Evolutionary conservation across 176 grass and related monocot species (phyloP).

Genomic region (Hordeum vulgare): DNA sequence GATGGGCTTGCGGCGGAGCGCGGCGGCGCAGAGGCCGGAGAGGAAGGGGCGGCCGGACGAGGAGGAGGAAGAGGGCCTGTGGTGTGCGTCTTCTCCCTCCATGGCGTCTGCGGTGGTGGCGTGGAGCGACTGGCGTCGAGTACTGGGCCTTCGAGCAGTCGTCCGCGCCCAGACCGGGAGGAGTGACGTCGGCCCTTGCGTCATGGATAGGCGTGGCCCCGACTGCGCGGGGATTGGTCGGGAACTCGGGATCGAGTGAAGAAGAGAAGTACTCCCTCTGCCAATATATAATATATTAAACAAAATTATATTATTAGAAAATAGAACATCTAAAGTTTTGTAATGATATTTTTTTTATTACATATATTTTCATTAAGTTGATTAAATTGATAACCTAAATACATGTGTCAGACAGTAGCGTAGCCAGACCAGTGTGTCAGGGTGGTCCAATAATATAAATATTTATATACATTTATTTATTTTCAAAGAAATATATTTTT

Average conservation of each 20-base stretch:
- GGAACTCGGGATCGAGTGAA: background rate
- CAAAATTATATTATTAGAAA: no score
- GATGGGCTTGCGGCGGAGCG: slow-evolving; percentile 73
- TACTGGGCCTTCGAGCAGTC: slow-evolving; percentile 20
- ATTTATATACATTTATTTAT: no score
- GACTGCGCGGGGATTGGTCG: background rate
- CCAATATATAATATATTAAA: no score
- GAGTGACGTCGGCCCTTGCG: slow-evolving; percentile 39
- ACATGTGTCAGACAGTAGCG: no score
- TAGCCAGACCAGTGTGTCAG: no score
- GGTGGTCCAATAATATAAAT: no score
- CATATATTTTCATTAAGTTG: no score
- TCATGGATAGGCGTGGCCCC: slow-evolving; percentile 22
- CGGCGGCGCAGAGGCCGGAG: slow-evolving; percentile 55
- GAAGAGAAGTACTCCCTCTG: background rate
- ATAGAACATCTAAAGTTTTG: no score
- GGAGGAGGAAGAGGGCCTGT: slow-evolving; percentile 25
- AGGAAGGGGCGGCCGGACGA: slow-evolving; percentile 34
- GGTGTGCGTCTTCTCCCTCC: slow-evolving; percentile 16
- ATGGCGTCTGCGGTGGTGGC: slow-evolving; percentile 10
- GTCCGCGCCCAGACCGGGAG: slow-evolving; percentile 44
- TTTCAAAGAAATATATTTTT: no score
- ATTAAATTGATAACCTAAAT: no score
- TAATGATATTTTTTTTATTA: no score
- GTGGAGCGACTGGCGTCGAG: slow-evolving; percentile 22